These are phyloP conservation scores for Candida patagonica DNA, from an alignment of 805 yeast species.

Conservation along the genomic window DNA sequence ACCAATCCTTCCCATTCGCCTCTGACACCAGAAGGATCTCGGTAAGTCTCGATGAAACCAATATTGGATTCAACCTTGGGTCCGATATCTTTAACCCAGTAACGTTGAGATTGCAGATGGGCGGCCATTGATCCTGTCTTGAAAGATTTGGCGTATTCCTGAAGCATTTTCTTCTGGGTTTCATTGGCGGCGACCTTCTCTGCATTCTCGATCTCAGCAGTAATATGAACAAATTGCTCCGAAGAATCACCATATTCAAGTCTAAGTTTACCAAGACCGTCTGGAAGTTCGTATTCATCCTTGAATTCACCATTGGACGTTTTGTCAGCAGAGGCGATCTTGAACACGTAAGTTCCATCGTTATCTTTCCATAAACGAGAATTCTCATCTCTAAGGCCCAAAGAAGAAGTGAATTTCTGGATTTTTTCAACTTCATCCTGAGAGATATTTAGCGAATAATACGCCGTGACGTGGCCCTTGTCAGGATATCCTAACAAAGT, in stretches of 20 bases:
- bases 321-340: conserved; percentile 59
- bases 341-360: conserved; percentile 41
- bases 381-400: conserved; percentile 68
- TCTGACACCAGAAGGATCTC: conserved; percentile 85
- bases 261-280: conserved; percentile 33
- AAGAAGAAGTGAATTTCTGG: conserved; percentile 53
- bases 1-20: conserved; percentile 94
- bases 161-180: conserved; percentile 58
- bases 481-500: conserved; percentile 70
- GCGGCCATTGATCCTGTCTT: conserved; percentile 75
- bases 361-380: conserved; percentile 56
- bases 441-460: conserved; percentile 52
- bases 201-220: conserved; percentile 47
- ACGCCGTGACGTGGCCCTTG: conserved; percentile 64
- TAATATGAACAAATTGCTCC: conserved; percentile 53
- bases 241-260: conserved; percentile 75
- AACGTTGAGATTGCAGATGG: conserved; percentile 73
- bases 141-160: conserved; percentile 59
- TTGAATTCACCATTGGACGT: conserved; percentile 15
- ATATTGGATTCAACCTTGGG: conserved; percentile 74
- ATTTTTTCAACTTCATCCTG: conserved; percentile 56
- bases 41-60: conserved; percentile 86
- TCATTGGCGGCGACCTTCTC: conserved; percentile 59
- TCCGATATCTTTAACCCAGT: conserved; percentile 81
- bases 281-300: conserved; percentile 30